Percentiles rank a stretch among this genome's conserved stretches.
phyloP scores from a whole-genome alignment of 805 yeast genomes.

The Hemisphaericaspora nanyangensis region DNA sequence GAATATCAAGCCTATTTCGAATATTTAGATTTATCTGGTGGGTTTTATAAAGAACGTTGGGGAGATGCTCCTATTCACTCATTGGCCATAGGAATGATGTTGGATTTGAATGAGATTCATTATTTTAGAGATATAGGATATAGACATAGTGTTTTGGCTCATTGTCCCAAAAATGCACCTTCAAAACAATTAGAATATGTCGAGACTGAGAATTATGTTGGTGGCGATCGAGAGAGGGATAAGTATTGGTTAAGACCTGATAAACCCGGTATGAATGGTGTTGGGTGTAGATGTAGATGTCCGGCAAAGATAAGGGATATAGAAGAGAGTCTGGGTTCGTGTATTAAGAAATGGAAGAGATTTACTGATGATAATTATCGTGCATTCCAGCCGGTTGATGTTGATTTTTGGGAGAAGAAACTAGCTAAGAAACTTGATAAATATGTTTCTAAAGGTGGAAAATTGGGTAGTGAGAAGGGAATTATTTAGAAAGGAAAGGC shows the following conservation, averaged over 20 bases:
- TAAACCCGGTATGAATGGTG: conserved; percentile 40
- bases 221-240: conserved; percentile 15
- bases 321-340: conserved; percentile 52
- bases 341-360: conserved; percentile 50
- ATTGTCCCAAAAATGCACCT: conserved; percentile 69
- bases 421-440: conserved; percentile 18
- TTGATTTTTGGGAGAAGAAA: conserved; percentile 21
- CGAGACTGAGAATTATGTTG: conserved; percentile 25
- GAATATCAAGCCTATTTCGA: conserved; percentile 66
- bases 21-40: conserved; percentile 66
- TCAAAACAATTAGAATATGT: conserved; percentile 46
- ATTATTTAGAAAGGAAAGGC: too few relatives aligned
- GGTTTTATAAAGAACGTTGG: conserved; percentile 92
- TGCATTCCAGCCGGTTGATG: conserved; percentile 16
- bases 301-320: conserved; percentile 48
- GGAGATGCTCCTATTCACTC: conserved; percentile 97
- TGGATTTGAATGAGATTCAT: conserved; percentile 69
- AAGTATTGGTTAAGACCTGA: conserved; percentile 34
- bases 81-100: conserved; percentile 73
- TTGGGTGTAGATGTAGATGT: conserved; percentile 87
- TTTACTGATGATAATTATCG: conserved; percentile 28
- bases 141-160: conserved; percentile 72
- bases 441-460: conserved; percentile 3
- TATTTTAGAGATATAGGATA: conserved; percentile 94
- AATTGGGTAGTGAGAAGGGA: neutral